These are phyloP conservation scores for Zarea fungicola DNA, from an alignment of 2,329 filamentous ascomycete species.

Conservation along the genomic window DNA sequence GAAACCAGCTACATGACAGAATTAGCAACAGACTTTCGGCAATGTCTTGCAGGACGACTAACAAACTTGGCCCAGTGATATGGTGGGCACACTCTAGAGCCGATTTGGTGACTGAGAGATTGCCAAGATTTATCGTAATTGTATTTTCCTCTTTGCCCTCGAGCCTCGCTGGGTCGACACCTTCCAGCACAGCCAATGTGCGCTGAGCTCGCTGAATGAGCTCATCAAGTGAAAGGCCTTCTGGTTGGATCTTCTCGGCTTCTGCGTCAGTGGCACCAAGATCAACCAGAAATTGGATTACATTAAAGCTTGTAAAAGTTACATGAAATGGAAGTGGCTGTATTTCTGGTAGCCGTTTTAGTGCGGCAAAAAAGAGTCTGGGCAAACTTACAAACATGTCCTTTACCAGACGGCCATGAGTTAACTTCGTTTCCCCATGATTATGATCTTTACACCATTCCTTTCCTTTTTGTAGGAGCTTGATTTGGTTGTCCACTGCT, in stretches of 20 bases:
- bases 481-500: constrained; percentile 1
- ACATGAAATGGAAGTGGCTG: constrained; percentile 5
- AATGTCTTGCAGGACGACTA: not conserved
- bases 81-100: constrained; percentile 1
- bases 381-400: not conserved
- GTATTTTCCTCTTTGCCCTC: not conserved
- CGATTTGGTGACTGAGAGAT: not conserved
- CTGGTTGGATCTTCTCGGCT: not conserved
- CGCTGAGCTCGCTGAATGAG: not conserved
- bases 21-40: not conserved
- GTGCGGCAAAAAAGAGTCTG: not conserved
- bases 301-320: not conserved
- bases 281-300: constrained; percentile 1
- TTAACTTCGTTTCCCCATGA: not conserved
- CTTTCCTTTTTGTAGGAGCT: not conserved
- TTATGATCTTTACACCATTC: constrained; percentile 1
- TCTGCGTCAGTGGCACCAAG: not conserved
- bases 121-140: not conserved
- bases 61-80: not conserved
- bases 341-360: not conserved
- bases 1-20: not conserved
- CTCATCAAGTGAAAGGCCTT: not conserved
- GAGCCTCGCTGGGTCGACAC: not conserved
- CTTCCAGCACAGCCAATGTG: not conserved
- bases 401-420: not conserved